Percentiles rank a stretch among this genome's conserved stretches.
phyloP scores from a whole-genome alignment of 2,329 filamentous ascomycete species.

The Fusarium ambrosium region DNA sequence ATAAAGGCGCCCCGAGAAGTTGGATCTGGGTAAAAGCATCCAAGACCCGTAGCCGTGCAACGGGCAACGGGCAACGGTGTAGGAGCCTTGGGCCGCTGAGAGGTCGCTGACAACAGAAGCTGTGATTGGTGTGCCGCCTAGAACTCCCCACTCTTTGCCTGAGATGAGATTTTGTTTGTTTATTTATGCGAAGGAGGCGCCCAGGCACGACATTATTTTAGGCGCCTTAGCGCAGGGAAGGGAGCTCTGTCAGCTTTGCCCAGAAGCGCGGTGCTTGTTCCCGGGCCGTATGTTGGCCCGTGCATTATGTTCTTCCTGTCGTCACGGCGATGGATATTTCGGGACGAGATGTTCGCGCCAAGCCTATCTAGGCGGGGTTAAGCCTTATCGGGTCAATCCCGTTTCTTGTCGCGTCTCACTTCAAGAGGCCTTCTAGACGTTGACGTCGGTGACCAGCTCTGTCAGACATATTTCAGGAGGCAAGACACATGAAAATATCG shows the following conservation, averaged over 20 bases:
- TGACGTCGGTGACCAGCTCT: constrained; percentile 16
- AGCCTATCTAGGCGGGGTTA: not conserved
- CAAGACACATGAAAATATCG: not conserved
- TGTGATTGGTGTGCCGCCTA: constrained; percentile 32
- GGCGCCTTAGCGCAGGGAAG: constrained; percentile 41
- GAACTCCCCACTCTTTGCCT: constrained; percentile 35
- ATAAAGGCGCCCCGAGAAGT: constrained; percentile 39
- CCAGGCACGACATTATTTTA: constrained; percentile 44
- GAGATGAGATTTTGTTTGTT: constrained; percentile 52
- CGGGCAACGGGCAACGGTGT: constrained; percentile 47
- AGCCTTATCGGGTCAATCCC: constrained; percentile 18
- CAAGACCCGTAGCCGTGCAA: constrained; percentile 45
- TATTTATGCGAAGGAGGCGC: constrained; percentile 48
- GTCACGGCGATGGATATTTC: constrained; percentile 51
- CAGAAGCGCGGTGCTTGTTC: constrained; percentile 25
- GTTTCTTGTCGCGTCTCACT: constrained; percentile 44
- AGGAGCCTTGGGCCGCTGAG: constrained; percentile 20
- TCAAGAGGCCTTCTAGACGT: constrained; percentile 15
- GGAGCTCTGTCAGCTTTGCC: constrained; percentile 20
- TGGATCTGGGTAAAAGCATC: constrained; percentile 30
- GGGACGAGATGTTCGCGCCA: constrained; percentile 21
- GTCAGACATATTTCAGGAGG: constrained; percentile 2
- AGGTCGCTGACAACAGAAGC: constrained; percentile 31
- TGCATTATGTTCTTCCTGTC: constrained; percentile 42
- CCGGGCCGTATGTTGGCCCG: constrained; percentile 36